Percentiles rank a stretch among this genome's conserved stretches.
Evolutionary conservation across 495 filamentous ascomycete species (phyloP).

Genomic region (Hypoxylon fragiforme): DNA sequence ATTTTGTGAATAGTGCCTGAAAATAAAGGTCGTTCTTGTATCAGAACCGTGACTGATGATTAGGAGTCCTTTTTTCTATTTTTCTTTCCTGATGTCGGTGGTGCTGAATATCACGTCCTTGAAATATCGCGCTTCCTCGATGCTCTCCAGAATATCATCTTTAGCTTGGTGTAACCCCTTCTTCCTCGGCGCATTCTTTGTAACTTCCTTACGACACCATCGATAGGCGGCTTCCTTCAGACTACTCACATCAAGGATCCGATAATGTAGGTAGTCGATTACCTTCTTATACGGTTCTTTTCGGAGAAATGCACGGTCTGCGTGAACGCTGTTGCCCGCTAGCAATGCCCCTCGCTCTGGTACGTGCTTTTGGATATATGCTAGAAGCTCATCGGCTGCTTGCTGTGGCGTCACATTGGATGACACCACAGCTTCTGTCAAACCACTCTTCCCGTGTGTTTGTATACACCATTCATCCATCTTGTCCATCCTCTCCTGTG

Average conservation of each 20-base stretch:
- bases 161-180: conserved; percentile 76
- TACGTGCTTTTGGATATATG: conserved; percentile 73
- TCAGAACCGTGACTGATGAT: too few relatives aligned
- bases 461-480: conserved; percentile 71
- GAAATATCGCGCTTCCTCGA: conserved; percentile 87
- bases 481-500: conserved; percentile 65
- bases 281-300: conserved; percentile 72
- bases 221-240: conserved; percentile 85
- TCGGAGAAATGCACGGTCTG: conserved; percentile 80
- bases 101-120: conserved; percentile 60
- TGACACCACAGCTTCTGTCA: conserved; percentile 73
- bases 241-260: conserved; percentile 87
- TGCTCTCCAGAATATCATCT: conserved; percentile 93
- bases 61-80: background rate
- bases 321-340: conserved; percentile 91
- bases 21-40: background rate
- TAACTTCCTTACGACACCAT: conserved; percentile 69
- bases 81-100: background rate
- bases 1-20: background rate
- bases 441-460: conserved; percentile 68
- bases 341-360: conserved; percentile 69
- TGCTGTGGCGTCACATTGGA: conserved; percentile 72
- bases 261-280: conserved; percentile 78
- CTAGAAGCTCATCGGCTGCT: conserved; percentile 73
- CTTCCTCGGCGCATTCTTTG: conserved; percentile 68